These are phyloP conservation scores for Acmispon strigosus DNA, from an alignment of 306 rosid species.

Conservation along the genomic window DNA sequence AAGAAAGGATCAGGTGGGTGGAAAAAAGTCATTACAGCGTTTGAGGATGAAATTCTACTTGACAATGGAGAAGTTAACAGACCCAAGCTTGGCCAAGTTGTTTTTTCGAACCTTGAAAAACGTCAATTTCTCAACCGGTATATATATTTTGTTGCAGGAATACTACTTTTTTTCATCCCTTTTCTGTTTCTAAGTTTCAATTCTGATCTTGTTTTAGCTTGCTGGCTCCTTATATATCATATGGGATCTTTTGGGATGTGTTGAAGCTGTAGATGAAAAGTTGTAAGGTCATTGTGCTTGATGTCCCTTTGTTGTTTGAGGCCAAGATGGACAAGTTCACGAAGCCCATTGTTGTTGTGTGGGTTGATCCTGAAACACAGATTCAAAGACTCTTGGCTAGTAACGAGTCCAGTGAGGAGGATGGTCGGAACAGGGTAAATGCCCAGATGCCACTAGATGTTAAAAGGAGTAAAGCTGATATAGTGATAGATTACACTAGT, in stretches of 20 bases:
- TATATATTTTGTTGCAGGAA: background rate
- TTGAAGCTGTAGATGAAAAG: too few relatives aligned
- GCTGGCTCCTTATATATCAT: too few relatives aligned
- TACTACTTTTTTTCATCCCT: too few relatives aligned
- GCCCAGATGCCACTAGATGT: conserved; percentile 76
- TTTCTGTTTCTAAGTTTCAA: background rate
- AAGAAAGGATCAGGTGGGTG: conserved; percentile 70
- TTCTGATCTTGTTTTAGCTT: conserved; percentile 32
- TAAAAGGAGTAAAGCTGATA: conserved; percentile 57
- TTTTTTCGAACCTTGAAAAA: conserved; percentile 62
- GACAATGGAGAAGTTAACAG: conserved; percentile 83
- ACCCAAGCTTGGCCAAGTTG: conserved; percentile 69
- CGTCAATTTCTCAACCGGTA: conserved; percentile 78
- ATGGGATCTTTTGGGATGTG: too few relatives aligned
- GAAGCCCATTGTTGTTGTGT: conserved; percentile 70
- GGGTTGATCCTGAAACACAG: conserved; percentile 85
- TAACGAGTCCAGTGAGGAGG: conserved; percentile 54
- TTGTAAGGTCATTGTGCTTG: too few relatives aligned
- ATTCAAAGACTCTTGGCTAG: conserved; percentile 53
- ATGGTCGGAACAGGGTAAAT: conserved; percentile 52
- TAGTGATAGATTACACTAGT: conserved; percentile 64
- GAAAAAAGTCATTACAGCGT: conserved; percentile 62
- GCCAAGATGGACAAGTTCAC: too few relatives aligned
- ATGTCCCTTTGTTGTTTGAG: too few relatives aligned
- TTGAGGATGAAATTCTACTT: conserved; percentile 69